Conservation (phyloP, 176 grass and related monocot species). For the Phoenix roebelenii region DNA sequence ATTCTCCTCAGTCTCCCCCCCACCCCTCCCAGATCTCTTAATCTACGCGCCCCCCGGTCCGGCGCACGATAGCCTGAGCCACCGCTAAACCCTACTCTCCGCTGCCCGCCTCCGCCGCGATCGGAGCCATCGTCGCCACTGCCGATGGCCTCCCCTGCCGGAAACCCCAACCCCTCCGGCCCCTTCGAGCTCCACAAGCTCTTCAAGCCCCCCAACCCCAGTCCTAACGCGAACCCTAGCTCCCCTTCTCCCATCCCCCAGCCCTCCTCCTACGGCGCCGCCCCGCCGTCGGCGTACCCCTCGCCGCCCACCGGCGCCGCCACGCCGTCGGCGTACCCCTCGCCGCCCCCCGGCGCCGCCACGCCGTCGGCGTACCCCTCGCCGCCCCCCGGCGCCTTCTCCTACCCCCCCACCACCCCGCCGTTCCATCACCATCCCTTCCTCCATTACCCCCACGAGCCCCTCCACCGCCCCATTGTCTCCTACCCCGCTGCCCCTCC, state of each 20-base stretch:
- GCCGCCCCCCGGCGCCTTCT: conserved; percentile 43
- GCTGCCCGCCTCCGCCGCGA: not conserved
- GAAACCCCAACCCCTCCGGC: conserved; percentile 35
- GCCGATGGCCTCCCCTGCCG: conserved; percentile 57
- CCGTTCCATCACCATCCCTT: conserved; percentile 48
- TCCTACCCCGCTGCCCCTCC: conserved; percentile 34
- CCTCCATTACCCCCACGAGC: conserved; percentile 35
- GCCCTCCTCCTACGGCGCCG: not conserved
- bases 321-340: conserved; percentile 24
- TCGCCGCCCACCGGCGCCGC: not conserved
- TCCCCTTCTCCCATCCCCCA: conserved; percentile 13
- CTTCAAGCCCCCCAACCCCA: conserved; percentile 23
- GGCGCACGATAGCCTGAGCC: conserved; percentile 5
- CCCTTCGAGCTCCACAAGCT: conserved; percentile 42
- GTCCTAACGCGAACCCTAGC: conserved; percentile 24
- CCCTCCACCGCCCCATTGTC: conserved; percentile 30
- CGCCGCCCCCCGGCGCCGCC: not conserved
- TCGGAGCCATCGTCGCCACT: not conserved
- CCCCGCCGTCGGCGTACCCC: conserved; percentile 24
- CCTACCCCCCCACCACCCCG: conserved; percentile 48
- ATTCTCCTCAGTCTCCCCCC: not conserved
- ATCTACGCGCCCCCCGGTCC: not conserved
- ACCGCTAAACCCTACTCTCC: not conserved
- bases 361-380: conserved; percentile 28
- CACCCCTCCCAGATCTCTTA: not conserved